Percentiles rank a stretch among this genome's conserved stretches.
Evolutionary conservation across 139 green algal species (phyloP).

Genomic region (Picochlorum sp.): DNA sequence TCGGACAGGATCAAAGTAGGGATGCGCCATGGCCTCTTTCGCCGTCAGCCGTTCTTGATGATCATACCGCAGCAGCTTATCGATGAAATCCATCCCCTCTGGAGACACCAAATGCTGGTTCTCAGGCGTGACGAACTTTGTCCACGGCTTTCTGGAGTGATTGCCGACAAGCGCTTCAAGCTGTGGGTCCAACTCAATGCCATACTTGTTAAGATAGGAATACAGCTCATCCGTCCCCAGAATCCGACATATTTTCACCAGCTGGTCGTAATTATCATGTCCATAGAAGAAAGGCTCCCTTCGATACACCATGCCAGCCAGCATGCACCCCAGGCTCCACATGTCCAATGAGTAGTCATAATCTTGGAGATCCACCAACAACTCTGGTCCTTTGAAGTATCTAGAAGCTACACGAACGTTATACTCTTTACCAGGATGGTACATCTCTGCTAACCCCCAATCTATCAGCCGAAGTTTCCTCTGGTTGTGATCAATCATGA

Average conservation of each 20-base stretch:
- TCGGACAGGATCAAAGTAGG: slow-evolving; percentile 87
- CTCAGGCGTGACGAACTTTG: slow-evolving; percentile 85
- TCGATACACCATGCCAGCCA: slow-evolving; percentile 84
- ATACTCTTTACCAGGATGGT: slow-evolving; percentile 87
- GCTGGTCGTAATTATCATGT: slow-evolving; percentile 98
- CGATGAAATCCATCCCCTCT: slow-evolving; percentile 93
- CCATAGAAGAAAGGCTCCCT: slow-evolving; percentile 99
- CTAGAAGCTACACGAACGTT: slow-evolving; percentile 94
- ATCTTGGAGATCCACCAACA: slow-evolving; percentile 96
- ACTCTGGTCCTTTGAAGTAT: slow-evolving; percentile 98
- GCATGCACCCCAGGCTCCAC: slow-evolving; percentile 85
- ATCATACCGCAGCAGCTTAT: slow-evolving; percentile 89
- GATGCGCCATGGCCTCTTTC: slow-evolving; percentile 89
- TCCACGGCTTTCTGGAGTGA: slow-evolving; percentile 84
- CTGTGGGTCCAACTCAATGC: slow-evolving; percentile 92
- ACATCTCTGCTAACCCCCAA: slow-evolving; percentile 99
- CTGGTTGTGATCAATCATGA: slow-evolving; percentile 98
- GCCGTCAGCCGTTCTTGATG: slow-evolving; percentile 74
- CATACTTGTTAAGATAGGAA: slow-evolving; percentile 92
- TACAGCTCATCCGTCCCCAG: slow-evolving; percentile 89
- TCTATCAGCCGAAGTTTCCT: slow-evolving; percentile 93
- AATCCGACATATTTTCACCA: slow-evolving; percentile 96
- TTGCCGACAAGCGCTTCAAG: slow-evolving; percentile 78
- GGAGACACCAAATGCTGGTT: slow-evolving; percentile 90
- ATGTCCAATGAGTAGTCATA: slow-evolving; percentile 99